These are phyloP conservation scores for Lepidopterella palustris DNA, from an alignment of 495 filamentous ascomycete genomes.

Conservation along the genomic window DNA sequence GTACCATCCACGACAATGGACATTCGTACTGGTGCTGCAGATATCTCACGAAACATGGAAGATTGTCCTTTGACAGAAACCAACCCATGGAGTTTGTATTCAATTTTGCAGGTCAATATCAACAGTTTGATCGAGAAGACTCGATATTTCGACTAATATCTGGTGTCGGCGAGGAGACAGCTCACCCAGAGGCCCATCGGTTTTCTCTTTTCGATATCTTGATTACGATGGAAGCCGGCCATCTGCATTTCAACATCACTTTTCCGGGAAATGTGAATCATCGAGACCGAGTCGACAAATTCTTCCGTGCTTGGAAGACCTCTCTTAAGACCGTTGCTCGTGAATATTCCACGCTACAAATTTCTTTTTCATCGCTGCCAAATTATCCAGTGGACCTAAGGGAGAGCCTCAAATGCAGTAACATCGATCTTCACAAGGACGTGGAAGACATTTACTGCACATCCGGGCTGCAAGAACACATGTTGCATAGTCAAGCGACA, in stretches of 20 bases:
- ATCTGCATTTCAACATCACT: too few species aligned
- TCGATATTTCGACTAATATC: constrained; percentile 31
- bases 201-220: constrained; percentile 27
- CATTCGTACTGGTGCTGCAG: constrained; percentile 25
- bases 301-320: too few species aligned
- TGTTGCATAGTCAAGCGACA: constrained; percentile 47
- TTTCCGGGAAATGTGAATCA: too few species aligned
- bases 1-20: constrained; percentile 23
- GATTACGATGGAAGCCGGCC: too few species aligned
- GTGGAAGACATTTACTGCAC: constrained; percentile 43
- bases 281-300: too few species aligned
- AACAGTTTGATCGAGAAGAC: constrained; percentile 36
- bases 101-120: constrained; percentile 43
- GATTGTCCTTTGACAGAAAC: constrained; percentile 14
- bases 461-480: constrained; percentile 42
- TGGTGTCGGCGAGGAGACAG: too few species aligned
- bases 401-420: neutral
- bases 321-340: too few species aligned
- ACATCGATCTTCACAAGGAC: constrained; percentile 25
- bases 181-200: constrained; percentile 16
- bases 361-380: too few species aligned
- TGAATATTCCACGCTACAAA: too few species aligned
- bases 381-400: too few species aligned
- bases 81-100: constrained; percentile 38
- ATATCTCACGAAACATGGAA: constrained; percentile 21